Evolutionary conservation across 2,329 filamentous ascomycete species (phyloP).

Genomic region (Cercospora sp.): DNA sequence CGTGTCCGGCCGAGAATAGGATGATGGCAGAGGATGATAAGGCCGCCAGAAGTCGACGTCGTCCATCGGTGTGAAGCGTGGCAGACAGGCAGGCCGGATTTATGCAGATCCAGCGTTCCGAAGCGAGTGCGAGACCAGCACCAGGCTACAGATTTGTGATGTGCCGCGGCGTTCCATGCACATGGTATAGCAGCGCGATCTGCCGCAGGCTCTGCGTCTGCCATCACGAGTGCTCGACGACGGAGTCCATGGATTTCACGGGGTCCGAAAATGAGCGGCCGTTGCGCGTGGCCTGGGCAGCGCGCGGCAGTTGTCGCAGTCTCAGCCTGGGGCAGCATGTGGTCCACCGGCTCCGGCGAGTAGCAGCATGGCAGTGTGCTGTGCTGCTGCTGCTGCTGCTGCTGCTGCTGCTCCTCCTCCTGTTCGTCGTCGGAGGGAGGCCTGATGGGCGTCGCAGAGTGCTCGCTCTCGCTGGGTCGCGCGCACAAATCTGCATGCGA

Average conservation of each 20-base stretch:
- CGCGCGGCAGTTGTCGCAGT: neutral
- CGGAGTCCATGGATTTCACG: neutral
- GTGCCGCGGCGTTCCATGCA: conserved; percentile 12
- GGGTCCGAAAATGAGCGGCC: neutral
- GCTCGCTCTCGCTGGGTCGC: neutral
- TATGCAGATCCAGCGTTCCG: neutral
- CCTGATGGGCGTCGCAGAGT: neutral
- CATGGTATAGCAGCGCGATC: conserved; percentile 2
- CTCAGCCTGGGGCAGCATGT: neutral
- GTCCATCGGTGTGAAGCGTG: neutral
- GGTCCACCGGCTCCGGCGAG: neutral
- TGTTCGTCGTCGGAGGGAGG: neutral
- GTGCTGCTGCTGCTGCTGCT: neutral
- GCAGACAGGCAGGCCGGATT: neutral
- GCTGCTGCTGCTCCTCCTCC: neutral
- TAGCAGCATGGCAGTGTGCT: neutral
- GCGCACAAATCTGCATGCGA: neutral
- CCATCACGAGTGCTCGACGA: neutral
- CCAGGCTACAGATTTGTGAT: neutral
- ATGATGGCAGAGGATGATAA: neutral
- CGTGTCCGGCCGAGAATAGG: neutral
- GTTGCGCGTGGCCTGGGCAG: neutral
- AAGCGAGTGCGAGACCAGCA: neutral
- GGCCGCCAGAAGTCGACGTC: neutral
- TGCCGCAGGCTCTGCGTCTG: neutral